Percentiles rank a stretch among this genome's conserved stretches.
phyloP scores from a whole-genome alignment of 2,329 filamentous ascomycete genomes.

The Rutstroemia sp. region DNA sequence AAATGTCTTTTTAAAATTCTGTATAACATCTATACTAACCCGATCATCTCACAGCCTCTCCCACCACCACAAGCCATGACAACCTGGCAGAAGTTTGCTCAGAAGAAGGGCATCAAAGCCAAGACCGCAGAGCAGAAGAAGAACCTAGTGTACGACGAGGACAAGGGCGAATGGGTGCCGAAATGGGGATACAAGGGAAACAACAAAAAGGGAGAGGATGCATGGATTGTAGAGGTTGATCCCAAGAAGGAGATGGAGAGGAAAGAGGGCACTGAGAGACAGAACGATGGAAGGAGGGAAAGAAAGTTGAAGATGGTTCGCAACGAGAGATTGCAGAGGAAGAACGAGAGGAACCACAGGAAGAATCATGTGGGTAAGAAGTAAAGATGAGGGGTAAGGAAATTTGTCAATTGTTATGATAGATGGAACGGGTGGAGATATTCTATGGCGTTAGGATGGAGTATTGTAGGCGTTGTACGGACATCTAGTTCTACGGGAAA shows the following conservation, averaged over 20 bases:
- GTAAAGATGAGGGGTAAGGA: not conserved
- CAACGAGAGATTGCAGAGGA: conserved; percentile 63
- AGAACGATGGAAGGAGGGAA: conserved; percentile 55
- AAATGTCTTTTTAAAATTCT: not conserved
- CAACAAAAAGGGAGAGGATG: conserved; percentile 74
- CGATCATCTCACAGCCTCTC: conserved; percentile 45
- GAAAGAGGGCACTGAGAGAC: conserved; percentile 55
- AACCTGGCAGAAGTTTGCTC: conserved; percentile 93
- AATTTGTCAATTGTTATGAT: not conserved
- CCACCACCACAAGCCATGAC: conserved; percentile 76
- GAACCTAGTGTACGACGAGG: conserved; percentile 80
- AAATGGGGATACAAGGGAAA: conserved; percentile 93
- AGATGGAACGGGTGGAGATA: not conserved
- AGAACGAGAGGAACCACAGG: conserved; percentile 48
- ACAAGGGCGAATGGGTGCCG: conserved; percentile 77
- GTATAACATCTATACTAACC: conserved; percentile 1
- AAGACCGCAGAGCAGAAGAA: conserved; percentile 72
- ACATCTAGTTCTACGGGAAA: not conserved
- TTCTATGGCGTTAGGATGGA: conserved; percentile 13
- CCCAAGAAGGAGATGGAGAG: conserved; percentile 59
- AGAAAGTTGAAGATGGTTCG: conserved; percentile 62
- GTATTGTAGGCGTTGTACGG: conserved; percentile 5
- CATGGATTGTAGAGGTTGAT: conserved; percentile 92
- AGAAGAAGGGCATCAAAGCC: conserved; percentile 92
- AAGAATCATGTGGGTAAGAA: conserved; percentile 20